phyloP scores from a whole-genome alignment of 306 rosid species.

The Cucurbita ficifolia region DNA sequence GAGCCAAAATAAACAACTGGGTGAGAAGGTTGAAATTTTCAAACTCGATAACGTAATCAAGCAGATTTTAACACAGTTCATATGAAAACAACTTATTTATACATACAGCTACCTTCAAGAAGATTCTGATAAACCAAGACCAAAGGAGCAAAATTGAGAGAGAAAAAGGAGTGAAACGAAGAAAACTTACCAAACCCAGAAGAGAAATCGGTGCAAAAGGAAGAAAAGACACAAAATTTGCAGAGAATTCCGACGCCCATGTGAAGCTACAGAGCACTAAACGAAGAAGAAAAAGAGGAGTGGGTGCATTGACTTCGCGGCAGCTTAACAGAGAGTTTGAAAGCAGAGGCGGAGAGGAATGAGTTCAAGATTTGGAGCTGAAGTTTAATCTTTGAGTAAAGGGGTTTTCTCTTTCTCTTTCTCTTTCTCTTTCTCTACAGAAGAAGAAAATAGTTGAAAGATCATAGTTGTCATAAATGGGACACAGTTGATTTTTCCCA shows the following conservation, averaged over 20 bases:
- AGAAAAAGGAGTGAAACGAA: not conserved
- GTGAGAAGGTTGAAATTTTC: not conserved
- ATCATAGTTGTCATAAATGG: slow-evolving; percentile 29
- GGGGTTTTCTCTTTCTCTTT: not conserved
- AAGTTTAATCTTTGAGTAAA: not conserved
- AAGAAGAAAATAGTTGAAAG: slow-evolving; percentile 36
- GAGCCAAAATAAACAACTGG: not conserved
- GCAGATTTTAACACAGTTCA: not conserved
- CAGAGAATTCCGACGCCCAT: slow-evolving; percentile 11
- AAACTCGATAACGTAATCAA: not conserved
- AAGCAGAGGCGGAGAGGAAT: slow-evolving; percentile 1
- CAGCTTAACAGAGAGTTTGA: slow-evolving; percentile 12
- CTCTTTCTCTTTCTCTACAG: not conserved
- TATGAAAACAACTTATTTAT: not conserved
- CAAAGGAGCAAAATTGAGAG: not conserved
- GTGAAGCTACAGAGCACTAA: slow-evolving; percentile 26
- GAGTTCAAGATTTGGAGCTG: slow-evolving; percentile 1
- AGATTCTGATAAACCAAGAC: not conserved
- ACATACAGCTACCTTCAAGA: not conserved
- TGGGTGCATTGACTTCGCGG: slow-evolving; percentile 45
- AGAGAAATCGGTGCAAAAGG: slow-evolving; percentile 4
- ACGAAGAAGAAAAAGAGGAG: slow-evolving; percentile 17
- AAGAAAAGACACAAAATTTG: slow-evolving; percentile 7
- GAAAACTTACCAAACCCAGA: slow-evolving; percentile 14
- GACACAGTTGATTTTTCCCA: not conserved